Percentiles rank a stretch among this genome's conserved stretches.
These are phyloP conservation scores for Pythium volutum DNA, from an alignment of 352 stramenopile genomes.

Conservation along the genomic window DNA sequence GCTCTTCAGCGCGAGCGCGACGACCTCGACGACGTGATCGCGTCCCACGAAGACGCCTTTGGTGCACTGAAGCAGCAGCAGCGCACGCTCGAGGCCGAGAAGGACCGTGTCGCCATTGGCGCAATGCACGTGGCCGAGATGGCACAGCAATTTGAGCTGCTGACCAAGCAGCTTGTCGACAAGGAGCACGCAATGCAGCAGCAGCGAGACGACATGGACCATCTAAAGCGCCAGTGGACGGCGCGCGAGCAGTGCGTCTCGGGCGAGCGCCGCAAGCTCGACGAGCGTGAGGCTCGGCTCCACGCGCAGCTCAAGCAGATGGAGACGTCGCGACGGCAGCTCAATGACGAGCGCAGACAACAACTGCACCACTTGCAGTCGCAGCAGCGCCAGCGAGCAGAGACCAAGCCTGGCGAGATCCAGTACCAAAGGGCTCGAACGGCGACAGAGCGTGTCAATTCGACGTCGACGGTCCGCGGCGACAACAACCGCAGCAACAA, in stretches of 20 bases:
- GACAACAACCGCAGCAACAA: neutral
- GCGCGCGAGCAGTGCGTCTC: conserved; percentile 29
- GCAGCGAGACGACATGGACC: conserved; percentile 7
- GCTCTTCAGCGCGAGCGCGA: conserved; percentile 19
- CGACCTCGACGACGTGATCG: conserved; percentile 22
- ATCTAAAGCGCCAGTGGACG: conserved; percentile 11
- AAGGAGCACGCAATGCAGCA: conserved; percentile 18
- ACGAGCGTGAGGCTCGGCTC: conserved; percentile 47
- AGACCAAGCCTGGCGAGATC: neutral
- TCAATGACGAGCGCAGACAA: conserved; percentile 49
- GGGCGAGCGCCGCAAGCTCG: conserved; percentile 38
- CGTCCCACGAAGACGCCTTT: conserved; percentile 26
- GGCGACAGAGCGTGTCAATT: neutral
- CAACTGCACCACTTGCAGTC: conserved; percentile 23
- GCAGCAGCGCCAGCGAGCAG: conserved; percentile 1
- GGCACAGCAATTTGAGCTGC: conserved; percentile 17
- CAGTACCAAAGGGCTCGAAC: neutral
- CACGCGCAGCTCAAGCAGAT: conserved; percentile 56
- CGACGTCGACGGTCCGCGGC: neutral
- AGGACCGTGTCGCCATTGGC: conserved; percentile 12
- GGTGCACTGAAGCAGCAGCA: conserved; percentile 10
- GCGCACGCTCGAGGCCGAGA: conserved; percentile 19
- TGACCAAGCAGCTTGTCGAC: conserved; percentile 13
- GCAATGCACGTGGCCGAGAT: conserved; percentile 24
- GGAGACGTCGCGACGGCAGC: conserved; percentile 36